These are phyloP conservation scores for Phialocephala subalpina DNA, from an alignment of 2,329 filamentous ascomycete genomes.

Conservation along the genomic window DNA sequence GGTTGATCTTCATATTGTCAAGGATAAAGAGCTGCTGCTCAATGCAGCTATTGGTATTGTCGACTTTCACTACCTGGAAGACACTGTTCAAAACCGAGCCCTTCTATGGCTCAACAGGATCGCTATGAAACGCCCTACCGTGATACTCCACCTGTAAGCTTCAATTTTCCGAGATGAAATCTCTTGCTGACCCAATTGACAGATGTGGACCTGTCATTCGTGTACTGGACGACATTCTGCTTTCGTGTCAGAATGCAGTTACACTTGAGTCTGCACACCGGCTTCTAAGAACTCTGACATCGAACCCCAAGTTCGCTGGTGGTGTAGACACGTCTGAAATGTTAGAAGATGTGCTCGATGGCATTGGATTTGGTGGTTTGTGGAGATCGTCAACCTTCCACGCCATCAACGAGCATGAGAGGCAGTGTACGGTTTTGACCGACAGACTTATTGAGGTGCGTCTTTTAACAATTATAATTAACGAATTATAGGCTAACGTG, in stretches of 20 bases:
- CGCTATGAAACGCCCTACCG: constrained; percentile 60
- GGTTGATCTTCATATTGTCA: constrained; percentile 55
- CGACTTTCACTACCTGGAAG: constrained; percentile 71
- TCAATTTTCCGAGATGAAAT: neutral
- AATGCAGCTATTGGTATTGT: constrained; percentile 70
- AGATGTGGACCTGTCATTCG: constrained; percentile 64
- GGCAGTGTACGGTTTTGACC: constrained; percentile 40
- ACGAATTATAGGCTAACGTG: constrained; percentile 9
- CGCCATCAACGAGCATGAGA: constrained; percentile 40
- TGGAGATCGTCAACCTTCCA: constrained; percentile 56
- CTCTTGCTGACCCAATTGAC: constrained; percentile 17
- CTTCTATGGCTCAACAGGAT: constrained; percentile 67
- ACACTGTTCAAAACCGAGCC: constrained; percentile 65
- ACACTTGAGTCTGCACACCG: constrained; percentile 68
- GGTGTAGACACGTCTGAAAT: constrained; percentile 56
- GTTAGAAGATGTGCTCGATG: constrained; percentile 62
- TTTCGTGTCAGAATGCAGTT: constrained; percentile 65
- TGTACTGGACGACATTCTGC: constrained; percentile 67
- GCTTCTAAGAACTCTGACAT: constrained; percentile 65
- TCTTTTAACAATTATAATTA: neutral
- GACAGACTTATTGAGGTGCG: constrained; percentile 36
- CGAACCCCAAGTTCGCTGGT: constrained; percentile 58
- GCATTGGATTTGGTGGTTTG: constrained; percentile 69
- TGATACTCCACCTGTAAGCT: constrained; percentile 66
- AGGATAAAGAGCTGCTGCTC: constrained; percentile 68